These are phyloP conservation scores for Dissophora globulifera DNA, from an alignment of 192 early-diverging fungal species.

Conservation along the genomic window DNA sequence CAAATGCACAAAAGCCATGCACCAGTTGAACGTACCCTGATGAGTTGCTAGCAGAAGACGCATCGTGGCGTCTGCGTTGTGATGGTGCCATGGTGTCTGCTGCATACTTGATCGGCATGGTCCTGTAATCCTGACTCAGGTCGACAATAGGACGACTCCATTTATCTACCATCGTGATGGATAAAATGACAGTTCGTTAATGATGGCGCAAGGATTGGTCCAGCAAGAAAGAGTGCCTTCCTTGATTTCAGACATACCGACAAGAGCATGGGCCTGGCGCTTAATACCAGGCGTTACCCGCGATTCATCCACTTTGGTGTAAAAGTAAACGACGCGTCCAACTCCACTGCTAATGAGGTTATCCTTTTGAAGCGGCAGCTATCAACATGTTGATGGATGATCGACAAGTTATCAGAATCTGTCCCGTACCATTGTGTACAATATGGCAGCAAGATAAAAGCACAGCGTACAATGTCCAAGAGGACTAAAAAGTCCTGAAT, in stretches of 20 bases:
- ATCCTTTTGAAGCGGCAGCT: slow-evolving; percentile 76
- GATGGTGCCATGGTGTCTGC: slow-evolving; percentile 9
- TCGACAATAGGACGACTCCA: slow-evolving; percentile 90
- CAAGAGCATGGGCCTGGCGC: slow-evolving; percentile 80
- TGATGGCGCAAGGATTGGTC: too few species aligned
- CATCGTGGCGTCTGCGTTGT: slow-evolving; percentile 23
- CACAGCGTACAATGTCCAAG: slow-evolving; percentile 66
- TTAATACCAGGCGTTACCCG: slow-evolving; percentile 75
- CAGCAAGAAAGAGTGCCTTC: too few species aligned
- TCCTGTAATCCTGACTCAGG: slow-evolving; percentile 78
- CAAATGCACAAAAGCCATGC: not conserved
- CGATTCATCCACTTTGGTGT: slow-evolving; percentile 81
- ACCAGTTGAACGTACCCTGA: slow-evolving; percentile 23
- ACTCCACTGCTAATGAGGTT: slow-evolving; percentile 85
- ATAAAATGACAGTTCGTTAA: too few species aligned
- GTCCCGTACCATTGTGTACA: not conserved
- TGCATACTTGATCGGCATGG: slow-evolving; percentile 55
- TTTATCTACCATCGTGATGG: slow-evolving; percentile 24
- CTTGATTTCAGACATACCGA: slow-evolving; percentile 69
- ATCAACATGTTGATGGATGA: not conserved
- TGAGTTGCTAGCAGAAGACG: slow-evolving; percentile 1
- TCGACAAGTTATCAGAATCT: not conserved
- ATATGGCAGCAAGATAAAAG: not conserved
- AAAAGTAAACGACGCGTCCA: slow-evolving; percentile 89
- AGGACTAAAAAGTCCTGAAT: slow-evolving; percentile 81